Conservation (phyloP, 805 yeast species). For the Kodamaea nitidulidarum region DNA sequence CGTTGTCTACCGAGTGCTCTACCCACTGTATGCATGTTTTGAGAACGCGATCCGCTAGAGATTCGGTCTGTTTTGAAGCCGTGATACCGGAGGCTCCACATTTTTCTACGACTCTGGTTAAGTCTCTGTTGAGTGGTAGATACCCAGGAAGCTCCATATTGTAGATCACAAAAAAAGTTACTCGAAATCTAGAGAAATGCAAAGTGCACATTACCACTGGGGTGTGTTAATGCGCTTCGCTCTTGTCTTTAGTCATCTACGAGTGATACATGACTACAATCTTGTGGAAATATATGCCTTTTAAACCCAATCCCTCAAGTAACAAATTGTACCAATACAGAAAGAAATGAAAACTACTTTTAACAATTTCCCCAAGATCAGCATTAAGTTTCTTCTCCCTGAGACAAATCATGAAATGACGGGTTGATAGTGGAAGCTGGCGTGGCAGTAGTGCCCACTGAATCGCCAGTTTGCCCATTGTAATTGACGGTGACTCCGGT, state of each 20-base stretch:
- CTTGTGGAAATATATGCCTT: background rate
- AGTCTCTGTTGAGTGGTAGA: constrained; percentile 8
- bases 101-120: constrained; percentile 2
- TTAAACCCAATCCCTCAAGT: too few species aligned
- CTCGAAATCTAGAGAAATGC: background rate
- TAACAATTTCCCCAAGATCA: background rate
- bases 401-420: constrained; percentile 1
- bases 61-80: constrained; percentile 4
- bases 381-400: background rate
- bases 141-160: constrained; percentile 8
- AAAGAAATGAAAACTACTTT: background rate
- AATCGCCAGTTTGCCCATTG: background rate
- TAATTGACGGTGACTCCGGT: constrained; percentile 5
- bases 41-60: constrained; percentile 6
- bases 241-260: too few species aligned
- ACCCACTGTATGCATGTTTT: constrained; percentile 4
- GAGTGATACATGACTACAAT: too few species aligned
- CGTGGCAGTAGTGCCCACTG: background rate
- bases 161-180: background rate
- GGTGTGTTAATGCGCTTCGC: too few species aligned
- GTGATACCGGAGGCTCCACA: constrained; percentile 4
- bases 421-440: background rate
- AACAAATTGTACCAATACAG: too few species aligned
- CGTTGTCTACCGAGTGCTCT: constrained; percentile 4
- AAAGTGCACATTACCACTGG: too few species aligned